Evolutionary conservation across 371 early-diverging fungal genomes (phyloP).

Genomic region (Mortierella sp.): DNA sequence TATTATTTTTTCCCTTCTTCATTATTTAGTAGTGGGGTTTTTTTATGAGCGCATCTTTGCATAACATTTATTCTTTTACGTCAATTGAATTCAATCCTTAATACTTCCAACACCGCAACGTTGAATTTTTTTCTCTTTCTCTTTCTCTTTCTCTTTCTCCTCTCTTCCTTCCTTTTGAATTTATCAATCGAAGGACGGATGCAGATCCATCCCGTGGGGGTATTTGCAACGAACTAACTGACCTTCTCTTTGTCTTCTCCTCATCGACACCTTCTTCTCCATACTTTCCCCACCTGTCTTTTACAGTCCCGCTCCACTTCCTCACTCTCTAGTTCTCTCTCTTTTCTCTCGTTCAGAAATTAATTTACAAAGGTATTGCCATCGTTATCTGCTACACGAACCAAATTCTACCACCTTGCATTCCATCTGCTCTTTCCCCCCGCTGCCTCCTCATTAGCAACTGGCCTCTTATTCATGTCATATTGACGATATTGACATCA

Average conservation of each 20-base stretch:
- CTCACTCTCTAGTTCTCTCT: slow-evolving; percentile 10
- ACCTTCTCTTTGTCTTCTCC: not conserved
- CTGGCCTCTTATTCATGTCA: no score
- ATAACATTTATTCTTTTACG: not conserved
- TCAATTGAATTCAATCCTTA: not conserved
- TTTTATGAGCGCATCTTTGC: not conserved
- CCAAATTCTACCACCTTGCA: not conserved
- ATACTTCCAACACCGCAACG: slow-evolving; percentile 2
- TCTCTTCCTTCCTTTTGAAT: not conserved
- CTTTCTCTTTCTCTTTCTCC: slow-evolving; percentile 6
- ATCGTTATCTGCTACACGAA: not conserved
- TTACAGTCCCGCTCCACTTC: slow-evolving; percentile 3
- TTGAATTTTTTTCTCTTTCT: not conserved
- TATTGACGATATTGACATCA: no score
- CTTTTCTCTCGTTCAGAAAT: not conserved
- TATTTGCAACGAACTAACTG: slow-evolving; percentile 3
- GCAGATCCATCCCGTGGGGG: slow-evolving; percentile 9
- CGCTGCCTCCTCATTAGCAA: not conserved
- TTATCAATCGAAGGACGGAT: not conserved
- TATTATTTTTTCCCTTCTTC: not conserved
- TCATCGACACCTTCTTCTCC: slow-evolving; percentile 1
- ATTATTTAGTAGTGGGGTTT: not conserved
- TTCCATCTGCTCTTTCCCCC: no score
- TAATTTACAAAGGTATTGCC: not conserved
- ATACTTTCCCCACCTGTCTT: not conserved